Evolutionary conservation across 2,329 filamentous ascomycete genomes (phyloP).

Genomic region (Penicillium sp.): DNA sequence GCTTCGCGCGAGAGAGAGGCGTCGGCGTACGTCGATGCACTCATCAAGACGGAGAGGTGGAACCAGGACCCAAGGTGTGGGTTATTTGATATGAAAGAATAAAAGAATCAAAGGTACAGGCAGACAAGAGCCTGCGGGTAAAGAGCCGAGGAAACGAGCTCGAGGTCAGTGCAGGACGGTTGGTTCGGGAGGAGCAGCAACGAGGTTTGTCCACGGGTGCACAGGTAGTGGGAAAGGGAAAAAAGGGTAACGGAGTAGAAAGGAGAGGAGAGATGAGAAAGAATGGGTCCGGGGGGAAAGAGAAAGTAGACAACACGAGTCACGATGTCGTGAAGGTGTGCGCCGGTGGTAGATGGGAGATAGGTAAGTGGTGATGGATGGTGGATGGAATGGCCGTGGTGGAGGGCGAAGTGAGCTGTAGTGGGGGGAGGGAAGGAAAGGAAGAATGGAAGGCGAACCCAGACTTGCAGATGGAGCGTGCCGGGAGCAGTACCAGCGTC

Average conservation of each 20-base stretch:
- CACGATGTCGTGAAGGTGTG: constrained; percentile 21
- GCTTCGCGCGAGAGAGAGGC: constrained; percentile 45
- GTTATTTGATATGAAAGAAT: constrained; percentile 10
- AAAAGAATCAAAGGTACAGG: constrained; percentile 3
- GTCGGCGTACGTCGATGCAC: constrained; percentile 44
- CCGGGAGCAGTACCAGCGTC: constrained; percentile 29
- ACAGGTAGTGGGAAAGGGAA: constrained; percentile 3
- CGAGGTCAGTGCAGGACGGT: not conserved
- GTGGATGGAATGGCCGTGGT: not conserved
- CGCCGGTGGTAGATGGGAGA: not conserved
- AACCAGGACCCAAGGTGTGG: constrained; percentile 21
- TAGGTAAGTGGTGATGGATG: not conserved
- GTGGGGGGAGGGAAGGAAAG: constrained; percentile 16
- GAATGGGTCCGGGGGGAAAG: constrained; percentile 22
- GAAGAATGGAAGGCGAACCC: constrained; percentile 16
- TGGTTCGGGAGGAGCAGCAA: constrained; percentile 4
- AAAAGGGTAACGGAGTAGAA: constrained; percentile 11
- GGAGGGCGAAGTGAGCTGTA: constrained; percentile 17
- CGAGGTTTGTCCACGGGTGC: constrained; percentile 1
- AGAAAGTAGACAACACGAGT: constrained; percentile 16
- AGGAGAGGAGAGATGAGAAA: constrained; percentile 20
- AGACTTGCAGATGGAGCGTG: constrained; percentile 26
- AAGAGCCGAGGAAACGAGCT: constrained; percentile 16
- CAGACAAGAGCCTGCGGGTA: constrained; percentile 17
- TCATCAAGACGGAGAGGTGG: constrained; percentile 40